Evolutionary conservation across 306 rosid species (phyloP), one percentile per base, ranked within the genome.

Genomic region (Dalbergia cultrata): DNA sequence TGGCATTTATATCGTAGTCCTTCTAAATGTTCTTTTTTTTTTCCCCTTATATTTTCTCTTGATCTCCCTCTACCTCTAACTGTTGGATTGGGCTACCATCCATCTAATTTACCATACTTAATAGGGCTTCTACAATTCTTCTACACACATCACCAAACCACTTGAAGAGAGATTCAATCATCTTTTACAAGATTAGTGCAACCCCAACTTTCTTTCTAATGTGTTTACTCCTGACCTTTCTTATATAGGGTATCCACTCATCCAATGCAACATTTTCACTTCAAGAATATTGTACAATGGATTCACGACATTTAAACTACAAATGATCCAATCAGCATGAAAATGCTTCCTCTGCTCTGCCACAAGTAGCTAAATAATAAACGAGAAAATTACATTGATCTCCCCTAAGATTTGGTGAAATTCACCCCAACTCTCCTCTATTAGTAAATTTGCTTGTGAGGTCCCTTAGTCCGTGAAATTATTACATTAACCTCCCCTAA

Each of bases 311-410:
- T 10, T 47, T 47, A 47, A 9, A 53, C 44, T n/a, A 45, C 45
- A 57, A 13, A 59, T 65, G 65, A 69, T 63, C 35, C 31, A 70
- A 60, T 64, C 67, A 47, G 70, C 65, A 47, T 18, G 21, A 10
- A 61, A 61, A 45, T 52, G 49, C 54, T 60, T 33, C 47, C 18
- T 47, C 31, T 10, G n/a, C 50, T 34, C 11, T 72, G 37, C 67
- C 31, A 59, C 10, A 70, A 59, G 43, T 65, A 44, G 43, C 26
- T 50, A 37, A 53, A 37, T 43, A 43, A 43, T 26, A 26, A 26
- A 26, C 31, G 3, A 26, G 31, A 26, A 26, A 26, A 26, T 26
- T 26, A 26, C 31, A 26, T 26, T 26, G 31, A 26, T 2, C 31
- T 26, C 31, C 1, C 3, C 2, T 26, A 26, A 26, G 31, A 26